Conservation (phyloP, 345 rosid genomes). For the Zanthoxylum bungeanum region DNA sequence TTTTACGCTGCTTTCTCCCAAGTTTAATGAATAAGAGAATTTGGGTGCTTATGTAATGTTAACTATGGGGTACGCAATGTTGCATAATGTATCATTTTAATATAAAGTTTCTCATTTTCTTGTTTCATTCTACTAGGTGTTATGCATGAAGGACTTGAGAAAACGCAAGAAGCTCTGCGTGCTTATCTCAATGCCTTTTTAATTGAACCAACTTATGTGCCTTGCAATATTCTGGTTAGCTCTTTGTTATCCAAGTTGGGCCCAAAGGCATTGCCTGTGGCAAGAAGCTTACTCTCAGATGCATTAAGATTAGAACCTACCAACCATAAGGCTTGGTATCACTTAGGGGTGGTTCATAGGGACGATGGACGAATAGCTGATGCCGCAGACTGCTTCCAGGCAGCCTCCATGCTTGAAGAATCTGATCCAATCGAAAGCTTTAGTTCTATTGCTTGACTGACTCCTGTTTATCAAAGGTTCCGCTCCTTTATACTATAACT, state of each 20-base stretch:
- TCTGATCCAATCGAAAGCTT: conserved; percentile 89
- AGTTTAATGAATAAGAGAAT: neutral
- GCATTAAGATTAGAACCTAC: conserved; percentile 89
- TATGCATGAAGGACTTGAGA: conserved; percentile 66
- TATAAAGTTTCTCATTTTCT: conserved; percentile 4
- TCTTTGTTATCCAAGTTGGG: conserved; percentile 56
- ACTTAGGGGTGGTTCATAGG: conserved; percentile 76
- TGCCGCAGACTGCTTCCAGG: conserved; percentile 89
- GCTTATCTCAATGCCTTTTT: conserved; percentile 56
- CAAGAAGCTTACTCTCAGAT: conserved; percentile 81
- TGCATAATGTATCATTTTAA: neutral
- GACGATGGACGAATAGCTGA: conserved; percentile 83
- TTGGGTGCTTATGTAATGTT: neutral
- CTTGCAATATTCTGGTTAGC: conserved; percentile 62
- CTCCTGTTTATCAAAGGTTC: conserved; percentile 17
- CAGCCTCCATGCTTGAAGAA: conserved; percentile 93
- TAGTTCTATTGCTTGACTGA: conserved; percentile 49
- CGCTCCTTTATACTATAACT: neutral
- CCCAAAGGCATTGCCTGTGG: conserved; percentile 59
- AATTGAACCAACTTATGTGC: conserved; percentile 59
- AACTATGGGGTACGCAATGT: neutral
- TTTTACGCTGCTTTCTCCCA: neutral
- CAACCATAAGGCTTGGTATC: conserved; percentile 79
- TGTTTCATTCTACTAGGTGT: conserved; percentile 42
- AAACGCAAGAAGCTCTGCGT: conserved; percentile 48